These are phyloP conservation scores for Theileria parva DNA, from an alignment of 169 alveolate species.

Conservation along the genomic window DNA sequence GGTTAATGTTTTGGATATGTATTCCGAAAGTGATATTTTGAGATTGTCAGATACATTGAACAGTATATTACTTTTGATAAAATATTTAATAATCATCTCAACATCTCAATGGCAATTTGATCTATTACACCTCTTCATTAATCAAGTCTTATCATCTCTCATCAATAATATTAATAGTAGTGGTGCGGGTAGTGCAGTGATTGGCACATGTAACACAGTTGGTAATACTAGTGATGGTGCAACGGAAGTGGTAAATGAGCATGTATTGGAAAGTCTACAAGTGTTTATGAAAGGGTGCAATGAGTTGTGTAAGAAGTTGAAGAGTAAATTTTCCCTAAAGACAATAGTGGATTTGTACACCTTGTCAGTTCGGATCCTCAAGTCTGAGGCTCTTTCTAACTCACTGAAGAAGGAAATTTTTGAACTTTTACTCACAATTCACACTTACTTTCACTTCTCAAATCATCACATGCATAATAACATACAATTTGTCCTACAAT, in stretches of 20 bases:
- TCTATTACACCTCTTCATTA: background rate
- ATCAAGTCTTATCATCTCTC: background rate
- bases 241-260: too few relatives aligned
- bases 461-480: too few relatives aligned
- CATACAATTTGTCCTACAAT: too few relatives aligned
- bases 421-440: background rate
- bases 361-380: background rate
- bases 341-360: conserved; percentile 1
- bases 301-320: background rate
- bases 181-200: too few relatives aligned
- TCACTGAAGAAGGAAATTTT: conserved; percentile 2
- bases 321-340: background rate
- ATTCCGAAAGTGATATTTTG: too few relatives aligned
- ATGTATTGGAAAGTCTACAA: background rate
- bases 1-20: too few relatives aligned
- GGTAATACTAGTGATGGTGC: too few relatives aligned
- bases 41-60: background rate
- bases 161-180: too few relatives aligned
- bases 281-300: background rate
- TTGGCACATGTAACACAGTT: too few relatives aligned
- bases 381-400: background rate
- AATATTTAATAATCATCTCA: background rate
- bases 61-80: background rate
- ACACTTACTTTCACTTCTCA: background rate
- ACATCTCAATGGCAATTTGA: background rate